A percentile compares a stretch with the other conserved stretches of the same genome.
phyloP scores from a whole-genome alignment of 306 rosid genomes.

The Argentina anserina region DNA sequence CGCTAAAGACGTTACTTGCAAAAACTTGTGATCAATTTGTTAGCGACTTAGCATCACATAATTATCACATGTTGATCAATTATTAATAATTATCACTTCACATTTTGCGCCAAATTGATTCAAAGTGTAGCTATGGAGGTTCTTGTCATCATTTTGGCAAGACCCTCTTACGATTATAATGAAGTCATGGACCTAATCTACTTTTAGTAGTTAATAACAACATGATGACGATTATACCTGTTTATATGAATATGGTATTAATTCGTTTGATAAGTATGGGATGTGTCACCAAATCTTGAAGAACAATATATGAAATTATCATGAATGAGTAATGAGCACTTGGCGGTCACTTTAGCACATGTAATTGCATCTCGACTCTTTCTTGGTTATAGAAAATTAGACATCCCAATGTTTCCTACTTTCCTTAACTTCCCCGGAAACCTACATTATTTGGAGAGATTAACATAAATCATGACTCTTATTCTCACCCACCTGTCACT shows the following conservation, averaged over 20 bases:
- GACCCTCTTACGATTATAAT: neutral
- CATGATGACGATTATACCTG: neutral
- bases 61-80: neutral
- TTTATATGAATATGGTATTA: neutral
- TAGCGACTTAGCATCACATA: neutral
- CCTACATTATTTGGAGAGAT: slow-evolving; percentile 11
- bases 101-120: neutral
- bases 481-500: slow-evolving; percentile 1
- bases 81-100: too few species aligned
- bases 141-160: neutral
- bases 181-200: neutral
- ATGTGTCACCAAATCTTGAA: neutral
- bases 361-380: slow-evolving; percentile 36
- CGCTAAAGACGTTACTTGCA: neutral
- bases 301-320: neutral
- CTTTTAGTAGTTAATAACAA: neutral
- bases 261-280: neutral
- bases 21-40: neutral
- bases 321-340: slow-evolving; percentile 7
- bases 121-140: neutral
- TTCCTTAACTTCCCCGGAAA: slow-evolving; percentile 52
- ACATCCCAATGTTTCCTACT: slow-evolving; percentile 33
- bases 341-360: slow-evolving; percentile 7
- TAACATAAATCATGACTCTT: neutral
- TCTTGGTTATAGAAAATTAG: slow-evolving; percentile 15